Conservation (phyloP, 768 basidiomycete species). For the Lactarius deliciosus region DNA sequence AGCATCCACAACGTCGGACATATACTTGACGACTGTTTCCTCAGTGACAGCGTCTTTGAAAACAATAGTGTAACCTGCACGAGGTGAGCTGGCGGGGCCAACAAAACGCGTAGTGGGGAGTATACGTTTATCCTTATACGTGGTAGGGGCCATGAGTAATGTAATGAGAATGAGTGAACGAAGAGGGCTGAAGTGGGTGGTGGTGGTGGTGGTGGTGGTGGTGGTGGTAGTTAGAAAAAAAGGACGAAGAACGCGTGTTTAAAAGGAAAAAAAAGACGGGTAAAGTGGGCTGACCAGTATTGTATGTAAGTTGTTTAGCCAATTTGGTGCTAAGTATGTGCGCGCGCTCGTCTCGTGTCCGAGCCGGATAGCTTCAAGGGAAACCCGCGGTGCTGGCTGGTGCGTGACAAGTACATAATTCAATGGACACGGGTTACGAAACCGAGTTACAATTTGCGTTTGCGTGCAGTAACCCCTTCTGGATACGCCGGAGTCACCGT, state of each 20-base stretch:
- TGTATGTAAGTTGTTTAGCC: conserved; percentile 7
- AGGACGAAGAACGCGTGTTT: neutral
- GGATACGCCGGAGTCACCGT: neutral
- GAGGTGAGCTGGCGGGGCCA: neutral
- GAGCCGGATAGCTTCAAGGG: neutral
- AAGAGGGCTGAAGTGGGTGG: neutral
- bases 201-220: conserved; percentile 6
- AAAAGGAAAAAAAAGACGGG: neutral
- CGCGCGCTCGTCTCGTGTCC: conserved; percentile 13
- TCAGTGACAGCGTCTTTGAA: conserved; percentile 21
- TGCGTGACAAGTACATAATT: neutral
- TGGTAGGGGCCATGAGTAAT: conserved; percentile 9
- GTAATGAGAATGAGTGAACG: conserved; percentile 10
- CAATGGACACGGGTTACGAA: neutral
- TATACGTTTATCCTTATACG: conserved; percentile 23
- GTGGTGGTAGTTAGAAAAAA: neutral
- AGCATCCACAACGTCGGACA: conserved; percentile 17
- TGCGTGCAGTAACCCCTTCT: neutral
- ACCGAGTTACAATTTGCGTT: neutral
- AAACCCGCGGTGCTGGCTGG: neutral
- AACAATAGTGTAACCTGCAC: conserved; percentile 21
- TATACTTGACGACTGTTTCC: conserved; percentile 20
- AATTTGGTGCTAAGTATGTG: neutral
- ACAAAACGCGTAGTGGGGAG: neutral
- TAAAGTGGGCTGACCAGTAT: neutral